Evolutionary conservation across 106 monocot species (phyloP), one percentile per base, ranked within the genome.

Genomic region (Dactylorhiza incarnata): DNA sequence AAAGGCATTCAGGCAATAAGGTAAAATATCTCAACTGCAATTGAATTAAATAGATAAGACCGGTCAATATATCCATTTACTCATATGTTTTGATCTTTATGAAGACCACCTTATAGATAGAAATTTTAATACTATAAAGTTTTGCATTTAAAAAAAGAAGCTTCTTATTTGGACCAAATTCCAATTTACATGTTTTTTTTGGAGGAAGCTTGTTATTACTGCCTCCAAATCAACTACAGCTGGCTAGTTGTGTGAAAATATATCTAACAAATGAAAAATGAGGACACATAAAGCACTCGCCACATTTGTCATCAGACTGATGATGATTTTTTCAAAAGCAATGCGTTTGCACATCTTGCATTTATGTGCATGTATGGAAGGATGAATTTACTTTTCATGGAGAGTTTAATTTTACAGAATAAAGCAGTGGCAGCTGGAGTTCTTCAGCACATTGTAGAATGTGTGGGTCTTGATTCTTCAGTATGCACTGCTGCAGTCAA

Each of bases 1-100:
- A 79, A 51, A 63, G 73, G 25, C 74, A 73, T 79, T 24, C 71
- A 56, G 22, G 37, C 58, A 78, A 78, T 47, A 78, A 78, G 72
- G 78, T 78, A 72, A 72, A 10, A 52, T 24, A 7, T 43, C 52
- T 19, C 20, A 69, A 26, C 25, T 43, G 7, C 20, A 47, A 7
- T 5, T 12, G 1, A 47, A 47, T 6, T 0, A 72, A 47, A 20
- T 45, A 48, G 17, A 47, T 47, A 72, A 19, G 9, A 44, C 7
- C 19, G 10, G 11, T 22, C 14, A 59, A 59, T 20, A 20, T 19
- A 58, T 58, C 5, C 0, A 0, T 59, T 59, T 59, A 56, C 56
- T 19, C 3, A 4, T 56, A 19, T 56, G 1, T 20, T 56, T 56
- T 56, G 56, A 56, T 1, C 37, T 19, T n/a, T 56, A 19, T 19